Evolutionary conservation across 2,329 filamentous ascomycete genomes (phyloP), one percentile per base, ranked within the genome.

Genomic region (Fusarium longipes): DNA sequence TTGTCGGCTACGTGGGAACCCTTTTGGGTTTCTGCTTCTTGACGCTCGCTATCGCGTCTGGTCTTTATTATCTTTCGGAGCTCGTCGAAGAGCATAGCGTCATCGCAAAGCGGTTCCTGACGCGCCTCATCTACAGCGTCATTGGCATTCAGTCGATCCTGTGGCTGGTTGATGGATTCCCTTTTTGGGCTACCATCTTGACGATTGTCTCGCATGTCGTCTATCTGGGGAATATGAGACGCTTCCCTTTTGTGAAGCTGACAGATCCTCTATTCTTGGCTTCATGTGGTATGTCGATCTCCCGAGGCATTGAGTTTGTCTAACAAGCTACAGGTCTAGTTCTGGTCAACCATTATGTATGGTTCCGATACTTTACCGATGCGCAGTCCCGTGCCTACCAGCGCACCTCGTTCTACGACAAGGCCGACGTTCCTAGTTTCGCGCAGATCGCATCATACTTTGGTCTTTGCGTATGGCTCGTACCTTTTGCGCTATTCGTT

Each of bases 1-100:
- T 98, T 40, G 83, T 99, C 74, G 96, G 96, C 74, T 97, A 97
- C 76, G 79, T 93, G 32, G 96, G 96, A 75, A 89, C 96, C 71
- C 81, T 93, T 67, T 82, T 97, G 63, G 95, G 95, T 77, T 99
- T 99, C 82, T 89, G 88, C 75, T 98, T 99, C 81, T 84, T 99
- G 70, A 98, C 96, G 20, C 85, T 99, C 64, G 93, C 95, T 57
- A 98, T 99, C 76, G 96, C 96, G 36, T 97, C 93, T n/a, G 96
- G 96, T 35, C 89, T 99, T 25, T 99, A 99, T 82, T 99, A 99
- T 79, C 90, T 99, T 53, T 97, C 95, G 24, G 96, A 99, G 79
- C 89, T 98, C 15, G 96, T 99, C 63, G 96, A 99, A 81, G 96
- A 99, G 79, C 95, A 99, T 77, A 97, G 95, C 6, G 95, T 98